Base-by-base conservation (phyloP, 331 rosid species). In the Cydonia oblonga region DNA sequence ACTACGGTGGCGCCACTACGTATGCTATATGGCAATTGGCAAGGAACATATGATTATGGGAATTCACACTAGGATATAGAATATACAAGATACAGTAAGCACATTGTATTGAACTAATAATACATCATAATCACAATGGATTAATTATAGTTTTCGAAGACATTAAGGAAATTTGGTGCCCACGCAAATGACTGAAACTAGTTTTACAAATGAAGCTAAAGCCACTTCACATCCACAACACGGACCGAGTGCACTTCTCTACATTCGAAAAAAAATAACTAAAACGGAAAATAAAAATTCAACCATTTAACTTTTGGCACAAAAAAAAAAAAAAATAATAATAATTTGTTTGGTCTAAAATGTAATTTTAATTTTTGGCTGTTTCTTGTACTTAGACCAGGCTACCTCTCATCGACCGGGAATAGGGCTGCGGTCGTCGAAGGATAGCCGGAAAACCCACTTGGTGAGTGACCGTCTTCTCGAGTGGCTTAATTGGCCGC, bases 391-490 rank as follows among this genome's bases (percentile, higher is more conserved):
- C 16, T 62, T 15, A 75, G 56, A 74, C 92, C 89, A 69, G 81
- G 72, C 85, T 89, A 91, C 76, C 44, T 88, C 64, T 88, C 87
- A 75, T 81, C 91, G 59, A 72, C 76, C 60, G 9, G 78, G 66
- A 40, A 73, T 28, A 68, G 81, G 90, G 13, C 87, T 84, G 56
- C 77, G 82, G 68, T 82, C 85, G 64, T 84, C 85, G 66, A 89
- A 83, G 1, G 97, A 88, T 81, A 84, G 85, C 87, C 93, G 92
- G 80, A 84, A 95, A 83, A 90, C 97, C 97, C 99, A 95, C 81
- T 95, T 84, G 63, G 86, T 64, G 81, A 83, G 76, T 29, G 90
- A 87, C 62, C 62, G 87, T 77, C 83, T 85, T 68, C 83, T 76
- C 1, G 83, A 68, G 71, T 69, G 78, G 76, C 82, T 76, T 1